A percentile compares a stretch with the other conserved stretches of the same genome.
phyloP scores from a whole-genome alignment of 2,329 filamentous ascomycete species.

The Fusarium sp. region DNA sequence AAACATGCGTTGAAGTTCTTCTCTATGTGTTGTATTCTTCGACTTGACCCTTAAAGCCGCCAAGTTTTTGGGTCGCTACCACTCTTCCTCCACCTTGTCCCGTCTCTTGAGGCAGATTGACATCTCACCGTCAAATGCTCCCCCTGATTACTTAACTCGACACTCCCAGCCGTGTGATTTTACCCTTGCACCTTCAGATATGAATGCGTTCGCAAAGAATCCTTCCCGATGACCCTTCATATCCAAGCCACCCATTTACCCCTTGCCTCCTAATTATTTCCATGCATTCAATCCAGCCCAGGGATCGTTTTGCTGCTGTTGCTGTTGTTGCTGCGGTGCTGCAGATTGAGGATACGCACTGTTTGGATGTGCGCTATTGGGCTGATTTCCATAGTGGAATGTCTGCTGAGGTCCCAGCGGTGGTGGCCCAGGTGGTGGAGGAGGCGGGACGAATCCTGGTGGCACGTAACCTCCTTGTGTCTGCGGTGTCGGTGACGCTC shows the following conservation, averaged over 20 bases:
- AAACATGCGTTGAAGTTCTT: constrained; percentile 32
- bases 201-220: not conserved
- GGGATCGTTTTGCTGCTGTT: constrained; percentile 62
- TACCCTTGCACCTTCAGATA: not conserved
- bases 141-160: not conserved
- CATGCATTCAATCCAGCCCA: constrained; percentile 67
- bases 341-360: constrained; percentile 52
- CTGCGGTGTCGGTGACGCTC: constrained; percentile 58
- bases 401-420: constrained; percentile 74
- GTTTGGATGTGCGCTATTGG: constrained; percentile 45
- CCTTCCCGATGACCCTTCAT: not conserved
- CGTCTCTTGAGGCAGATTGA: constrained; percentile 8
- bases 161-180: not conserved
- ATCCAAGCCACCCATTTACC: not conserved
- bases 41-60: constrained; percentile 8
- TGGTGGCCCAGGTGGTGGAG: constrained; percentile 73
- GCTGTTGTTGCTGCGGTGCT: constrained; percentile 43
- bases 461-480: constrained; percentile 62
- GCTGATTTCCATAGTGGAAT: constrained; percentile 63
- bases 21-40: constrained; percentile 30
- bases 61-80: not conserved
- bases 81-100: constrained; percentile 7
- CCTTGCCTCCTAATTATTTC: constrained; percentile 55
- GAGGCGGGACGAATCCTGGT: constrained; percentile 71
- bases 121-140: not conserved